These are phyloP conservation scores for Piper betle DNA, from an alignment of 164 flowering plant species.

Conservation along the genomic window DNA sequence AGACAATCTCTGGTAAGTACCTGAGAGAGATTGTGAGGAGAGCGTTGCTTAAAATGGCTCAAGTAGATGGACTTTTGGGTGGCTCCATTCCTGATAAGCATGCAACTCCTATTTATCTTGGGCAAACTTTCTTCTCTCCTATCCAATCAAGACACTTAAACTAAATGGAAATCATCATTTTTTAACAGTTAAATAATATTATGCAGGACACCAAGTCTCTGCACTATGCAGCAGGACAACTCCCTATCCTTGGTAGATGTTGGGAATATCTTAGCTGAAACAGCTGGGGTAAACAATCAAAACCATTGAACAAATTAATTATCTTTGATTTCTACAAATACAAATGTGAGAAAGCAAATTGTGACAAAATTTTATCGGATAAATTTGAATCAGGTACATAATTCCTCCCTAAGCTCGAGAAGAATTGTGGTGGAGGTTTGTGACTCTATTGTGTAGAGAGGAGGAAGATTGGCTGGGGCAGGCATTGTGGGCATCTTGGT, in stretches of 20 bases:
- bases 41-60: constrained; percentile 55
- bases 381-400: constrained; percentile 22
- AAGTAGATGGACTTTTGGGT: constrained; percentile 46
- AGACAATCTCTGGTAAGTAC: constrained; percentile 93
- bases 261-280: constrained; percentile 32
- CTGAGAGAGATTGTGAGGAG: constrained; percentile 78
- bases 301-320: background rate
- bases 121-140: constrained; percentile 22
- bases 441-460: constrained; percentile 61
- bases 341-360: background rate
- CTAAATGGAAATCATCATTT: background rate
- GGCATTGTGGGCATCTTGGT: constrained; percentile 85
- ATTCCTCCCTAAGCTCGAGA: constrained; percentile 31
- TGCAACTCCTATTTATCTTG: constrained; percentile 44
- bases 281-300: constrained; percentile 32
- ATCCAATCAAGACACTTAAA: background rate
- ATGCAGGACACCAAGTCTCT: constrained; percentile 55
- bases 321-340: background rate
- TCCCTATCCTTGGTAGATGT: constrained; percentile 43
- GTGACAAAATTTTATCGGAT: background rate
- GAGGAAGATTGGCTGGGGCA: constrained; percentile 78
- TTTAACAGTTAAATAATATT: background rate
- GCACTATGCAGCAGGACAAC: constrained; percentile 67
- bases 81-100: constrained; percentile 39
- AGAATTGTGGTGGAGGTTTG: constrained; percentile 50